A percentile compares a stretch with the other conserved stretches of the same genome.
phyloP scores from a whole-genome alignment of 2,329 filamentous ascomycete genomes.

The Tolypocladium pustulatum region DNA sequence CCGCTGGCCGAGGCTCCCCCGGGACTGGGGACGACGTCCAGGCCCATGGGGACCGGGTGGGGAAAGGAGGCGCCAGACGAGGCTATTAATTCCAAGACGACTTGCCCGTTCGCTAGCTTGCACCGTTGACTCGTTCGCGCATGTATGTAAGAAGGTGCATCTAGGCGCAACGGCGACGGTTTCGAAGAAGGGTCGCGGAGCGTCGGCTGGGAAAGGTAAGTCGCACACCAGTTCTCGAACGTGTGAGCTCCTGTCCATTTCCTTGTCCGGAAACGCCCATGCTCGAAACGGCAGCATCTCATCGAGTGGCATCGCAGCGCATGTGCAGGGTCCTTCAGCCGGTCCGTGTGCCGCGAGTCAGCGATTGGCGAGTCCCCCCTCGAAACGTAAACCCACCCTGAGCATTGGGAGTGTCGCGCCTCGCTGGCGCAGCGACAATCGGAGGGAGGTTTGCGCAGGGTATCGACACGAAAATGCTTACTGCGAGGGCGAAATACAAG shows the following conservation, averaged over 20 bases:
- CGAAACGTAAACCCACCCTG: not conserved
- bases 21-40: not conserved
- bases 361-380: not conserved
- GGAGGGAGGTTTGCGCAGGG: not conserved
- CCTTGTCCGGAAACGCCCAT: not conserved
- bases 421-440: not conserved
- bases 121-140: not conserved
- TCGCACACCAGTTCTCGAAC: not conserved
- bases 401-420: not conserved
- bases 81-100: not conserved
- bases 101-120: not conserved
- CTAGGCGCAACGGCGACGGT: not conserved
- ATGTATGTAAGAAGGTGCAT: not conserved
- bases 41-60: not conserved
- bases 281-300: not conserved
- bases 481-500: not conserved
- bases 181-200: not conserved
- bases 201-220: not conserved
- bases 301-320: not conserved
- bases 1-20: not conserved
- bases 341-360: not conserved
- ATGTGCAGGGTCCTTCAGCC: not conserved
- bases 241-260: not conserved
- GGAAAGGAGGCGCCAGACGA: not conserved
- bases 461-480: too few relatives aligned